Percentiles rank a stretch among this genome's conserved stretches.
Evolutionary conservation across 345 rosid species (phyloP).

Genomic region (Trapa incisa): DNA sequence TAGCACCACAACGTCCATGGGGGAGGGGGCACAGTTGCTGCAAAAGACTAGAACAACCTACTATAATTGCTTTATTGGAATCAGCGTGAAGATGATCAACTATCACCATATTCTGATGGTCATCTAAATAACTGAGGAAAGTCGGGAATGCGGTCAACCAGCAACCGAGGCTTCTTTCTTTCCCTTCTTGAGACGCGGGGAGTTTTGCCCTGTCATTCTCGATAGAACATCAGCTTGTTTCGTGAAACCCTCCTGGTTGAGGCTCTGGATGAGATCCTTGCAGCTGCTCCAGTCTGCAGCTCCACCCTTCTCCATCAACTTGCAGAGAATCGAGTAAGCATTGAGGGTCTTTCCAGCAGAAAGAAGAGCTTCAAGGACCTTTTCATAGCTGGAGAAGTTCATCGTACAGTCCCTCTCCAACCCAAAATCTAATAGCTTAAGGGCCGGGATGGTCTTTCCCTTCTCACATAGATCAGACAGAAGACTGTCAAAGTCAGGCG

Average conservation of each 20-base stretch:
- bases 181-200: constrained; percentile 21
- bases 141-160: background rate
- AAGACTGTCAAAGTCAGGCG: constrained; percentile 46
- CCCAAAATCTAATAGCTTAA: constrained; percentile 59
- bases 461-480: constrained; percentile 54
- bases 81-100: background rate
- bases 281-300: constrained; percentile 53
- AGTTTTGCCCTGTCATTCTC: constrained; percentile 42
- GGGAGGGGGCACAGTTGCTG: too few relatives aligned
- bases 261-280: constrained; percentile 58
- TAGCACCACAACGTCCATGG: too few relatives aligned
- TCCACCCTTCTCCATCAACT: constrained; percentile 71
- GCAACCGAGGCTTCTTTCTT: constrained; percentile 19
- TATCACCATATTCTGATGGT: background rate
- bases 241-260: constrained; percentile 67
- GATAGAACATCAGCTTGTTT: constrained; percentile 86
- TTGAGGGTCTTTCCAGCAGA: constrained; percentile 79
- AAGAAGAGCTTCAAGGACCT: constrained; percentile 72
- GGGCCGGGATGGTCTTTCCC: constrained; percentile 77
- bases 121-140: background rate
- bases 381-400: constrained; percentile 56
- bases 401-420: constrained; percentile 56
- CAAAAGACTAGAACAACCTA: too few relatives aligned
- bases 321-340: constrained; percentile 73
- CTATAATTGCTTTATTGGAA: background rate